Percentiles rank a stretch among this genome's conserved stretches.
Evolutionary conservation across 371 early-diverging fungal species (phyloP).

Genomic region (Apophysomyces ossiformis): DNA sequence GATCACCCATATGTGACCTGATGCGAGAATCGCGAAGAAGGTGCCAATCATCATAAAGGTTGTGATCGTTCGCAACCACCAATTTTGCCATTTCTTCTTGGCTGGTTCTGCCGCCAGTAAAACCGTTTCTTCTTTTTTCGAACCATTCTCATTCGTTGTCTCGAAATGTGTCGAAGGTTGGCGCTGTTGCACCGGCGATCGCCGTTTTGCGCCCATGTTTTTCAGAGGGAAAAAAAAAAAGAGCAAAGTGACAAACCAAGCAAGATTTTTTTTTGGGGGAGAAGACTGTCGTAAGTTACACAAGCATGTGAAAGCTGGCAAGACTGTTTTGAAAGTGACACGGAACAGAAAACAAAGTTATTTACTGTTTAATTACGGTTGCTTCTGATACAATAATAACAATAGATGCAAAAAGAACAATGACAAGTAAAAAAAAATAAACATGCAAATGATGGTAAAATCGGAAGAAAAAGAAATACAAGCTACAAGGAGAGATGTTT

Average conservation of each 20-base stretch:
- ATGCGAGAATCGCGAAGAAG: conserved; percentile 76
- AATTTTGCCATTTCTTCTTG: conserved; percentile 71
- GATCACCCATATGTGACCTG: conserved; percentile 76
- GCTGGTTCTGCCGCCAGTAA: conserved; percentile 51
- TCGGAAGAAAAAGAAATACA: neutral
- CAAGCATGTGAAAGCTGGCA: neutral
- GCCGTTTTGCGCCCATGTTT: neutral
- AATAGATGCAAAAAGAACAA: too few relatives aligned
- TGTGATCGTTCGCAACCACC: conserved; percentile 78
- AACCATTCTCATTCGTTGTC: neutral
- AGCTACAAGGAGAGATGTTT: neutral
- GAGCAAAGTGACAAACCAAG: neutral
- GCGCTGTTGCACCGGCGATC: neutral
- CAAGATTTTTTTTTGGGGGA: conserved; percentile 1
- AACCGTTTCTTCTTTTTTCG: conserved; percentile 18
- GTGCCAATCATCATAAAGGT: conserved; percentile 87
- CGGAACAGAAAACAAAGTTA: too few relatives aligned
- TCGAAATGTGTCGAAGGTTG: neutral
- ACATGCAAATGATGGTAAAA: neutral
- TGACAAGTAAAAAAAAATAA: too few relatives aligned
- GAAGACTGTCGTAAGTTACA: neutral
- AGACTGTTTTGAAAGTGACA: neutral
- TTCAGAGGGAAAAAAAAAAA: neutral
- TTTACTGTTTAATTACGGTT: too few relatives aligned
- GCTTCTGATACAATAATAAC: too few relatives aligned